Percentiles rank a stretch among this genome's conserved stretches.
Evolutionary conservation across 176 grass and related monocot species (phyloP).

Genomic region (Bothriochloa decipiens): DNA sequence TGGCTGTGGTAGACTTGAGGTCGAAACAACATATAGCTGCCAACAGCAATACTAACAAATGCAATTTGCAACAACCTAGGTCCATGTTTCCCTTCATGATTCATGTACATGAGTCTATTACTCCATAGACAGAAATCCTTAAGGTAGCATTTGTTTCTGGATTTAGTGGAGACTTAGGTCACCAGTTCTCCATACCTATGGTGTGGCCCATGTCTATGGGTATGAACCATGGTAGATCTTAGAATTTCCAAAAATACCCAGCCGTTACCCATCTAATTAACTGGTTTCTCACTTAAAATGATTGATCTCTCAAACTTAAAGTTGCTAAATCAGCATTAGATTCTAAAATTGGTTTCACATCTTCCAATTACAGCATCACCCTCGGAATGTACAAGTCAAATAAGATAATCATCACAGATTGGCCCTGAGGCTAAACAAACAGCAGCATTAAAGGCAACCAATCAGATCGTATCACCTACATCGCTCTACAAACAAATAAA

Average conservation of each 20-base stretch:
- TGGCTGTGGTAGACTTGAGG: background rate
- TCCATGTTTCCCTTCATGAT: background rate
- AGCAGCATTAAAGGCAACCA: background rate
- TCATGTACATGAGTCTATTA: background rate
- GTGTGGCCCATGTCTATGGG: background rate
- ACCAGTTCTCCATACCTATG: background rate
- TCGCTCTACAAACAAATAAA: background rate
- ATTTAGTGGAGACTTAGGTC: background rate
- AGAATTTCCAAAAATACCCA: background rate
- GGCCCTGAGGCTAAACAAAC: background rate
- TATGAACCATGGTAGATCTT: background rate
- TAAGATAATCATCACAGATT: background rate
- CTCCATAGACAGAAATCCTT: background rate
- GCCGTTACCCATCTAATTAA: background rate
- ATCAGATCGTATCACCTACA: background rate
- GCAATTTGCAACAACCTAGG: background rate
- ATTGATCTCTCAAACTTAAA: background rate
- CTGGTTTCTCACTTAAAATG: background rate
- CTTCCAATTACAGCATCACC: constrained; percentile 17
- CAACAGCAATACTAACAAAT: background rate
- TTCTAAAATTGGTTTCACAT: constrained; percentile 18
- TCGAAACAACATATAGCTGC: background rate
- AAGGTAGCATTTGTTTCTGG: background rate
- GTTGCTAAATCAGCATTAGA: background rate
- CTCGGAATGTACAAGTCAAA: background rate